Percentiles rank a stretch among this genome's conserved stretches.
These are phyloP conservation scores for Chlorophyllum brunneum DNA, from an alignment of 768 basidiomycete genomes.

Conservation along the genomic window DNA sequence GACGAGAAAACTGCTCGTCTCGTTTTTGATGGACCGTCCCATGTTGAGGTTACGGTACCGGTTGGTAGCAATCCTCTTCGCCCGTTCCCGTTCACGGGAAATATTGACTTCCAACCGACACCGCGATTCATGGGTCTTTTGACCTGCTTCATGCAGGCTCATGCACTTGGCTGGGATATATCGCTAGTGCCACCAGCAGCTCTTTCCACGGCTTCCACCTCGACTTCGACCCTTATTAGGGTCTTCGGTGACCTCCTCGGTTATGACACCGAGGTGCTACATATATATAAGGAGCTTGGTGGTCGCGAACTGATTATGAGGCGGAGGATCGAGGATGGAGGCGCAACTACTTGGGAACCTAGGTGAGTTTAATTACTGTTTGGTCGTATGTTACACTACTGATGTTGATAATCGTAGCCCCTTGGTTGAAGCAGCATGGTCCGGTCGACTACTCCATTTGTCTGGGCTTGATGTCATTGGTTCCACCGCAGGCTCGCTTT, in stretches of 20 bases:
- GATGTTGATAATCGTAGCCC: constrained; percentile 27
- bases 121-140: constrained; percentile 53
- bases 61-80: constrained; percentile 45
- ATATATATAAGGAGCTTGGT: constrained; percentile 67
- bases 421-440: constrained; percentile 56
- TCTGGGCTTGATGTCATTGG: constrained; percentile 64
- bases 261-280: constrained; percentile 55
- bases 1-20: constrained; percentile 37
- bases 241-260: constrained; percentile 55
- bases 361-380: constrained; percentile 35
- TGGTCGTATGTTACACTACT: neutral
- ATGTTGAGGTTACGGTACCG: constrained; percentile 37
- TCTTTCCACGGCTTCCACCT: constrained; percentile 59
- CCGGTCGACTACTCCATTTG: constrained; percentile 54
- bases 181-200: constrained; percentile 55
- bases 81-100: constrained; percentile 40
- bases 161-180: constrained; percentile 64
- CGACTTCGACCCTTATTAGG: constrained; percentile 51
- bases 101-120: constrained; percentile 42
- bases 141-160: constrained; percentile 57
- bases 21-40: constrained; percentile 34
- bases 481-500: constrained; percentile 58
- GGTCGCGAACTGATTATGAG: constrained; percentile 65
- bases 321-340: constrained; percentile 50
- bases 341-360: constrained; percentile 57